These are phyloP conservation scores for Pleomassaria siparia DNA, from an alignment of 2,329 filamentous ascomycete genomes.

Conservation along the genomic window DNA sequence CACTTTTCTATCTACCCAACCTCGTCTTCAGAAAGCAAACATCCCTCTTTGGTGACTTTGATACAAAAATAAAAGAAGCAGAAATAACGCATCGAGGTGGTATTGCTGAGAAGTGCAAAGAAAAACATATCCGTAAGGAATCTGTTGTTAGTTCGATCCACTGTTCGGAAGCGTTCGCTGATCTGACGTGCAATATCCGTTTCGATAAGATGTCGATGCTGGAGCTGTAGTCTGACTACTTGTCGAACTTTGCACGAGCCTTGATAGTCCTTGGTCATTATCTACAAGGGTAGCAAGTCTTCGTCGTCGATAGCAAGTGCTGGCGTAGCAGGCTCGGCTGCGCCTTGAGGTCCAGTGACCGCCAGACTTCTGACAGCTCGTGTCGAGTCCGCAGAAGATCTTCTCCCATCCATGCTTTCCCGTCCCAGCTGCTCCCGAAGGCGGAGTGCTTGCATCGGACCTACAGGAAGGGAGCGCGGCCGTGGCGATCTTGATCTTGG, in stretches of 20 bases:
- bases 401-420: not conserved
- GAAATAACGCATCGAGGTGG: too few relatives aligned
- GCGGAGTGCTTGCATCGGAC: not conserved
- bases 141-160: not conserved
- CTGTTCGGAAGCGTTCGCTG: not conserved
- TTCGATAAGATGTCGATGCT: not conserved
- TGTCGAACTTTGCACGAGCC: not conserved
- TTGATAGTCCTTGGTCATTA: not conserved
- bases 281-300: not conserved
- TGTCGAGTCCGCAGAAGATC: not conserved
- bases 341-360: not conserved
- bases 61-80: too few relatives aligned
- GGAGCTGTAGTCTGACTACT: not conserved
- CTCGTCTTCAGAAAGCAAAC: too few relatives aligned
- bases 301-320: not conserved
- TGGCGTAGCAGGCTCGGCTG: not conserved
- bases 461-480: not conserved
- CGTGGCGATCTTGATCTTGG: slow-evolving; percentile 5
- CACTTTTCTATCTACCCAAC: too few relatives aligned
- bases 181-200: not conserved
- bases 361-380: not conserved
- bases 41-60: too few relatives aligned
- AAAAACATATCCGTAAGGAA: too few relatives aligned
- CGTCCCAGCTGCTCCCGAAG: not conserved
- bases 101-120: too few relatives aligned